A percentile compares a stretch with the other conserved stretches of the same genome.
These are phyloP conservation scores for Nicotiana attenuata DNA, from an alignment of 257 asterid genomes.

Conservation along the genomic window DNA sequence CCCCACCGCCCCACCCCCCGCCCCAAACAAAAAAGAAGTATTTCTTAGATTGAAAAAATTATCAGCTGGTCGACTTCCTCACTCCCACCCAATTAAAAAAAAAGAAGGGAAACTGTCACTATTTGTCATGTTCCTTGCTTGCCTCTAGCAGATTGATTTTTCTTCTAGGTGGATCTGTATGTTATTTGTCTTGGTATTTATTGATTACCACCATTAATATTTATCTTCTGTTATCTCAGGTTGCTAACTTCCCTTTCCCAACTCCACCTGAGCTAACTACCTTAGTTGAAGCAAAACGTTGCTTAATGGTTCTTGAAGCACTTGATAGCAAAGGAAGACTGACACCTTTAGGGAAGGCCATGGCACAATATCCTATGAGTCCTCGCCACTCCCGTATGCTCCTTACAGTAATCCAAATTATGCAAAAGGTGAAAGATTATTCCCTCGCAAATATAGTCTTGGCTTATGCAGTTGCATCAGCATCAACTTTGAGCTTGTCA, in stretches of 20 bases:
- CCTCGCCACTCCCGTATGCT: conserved; percentile 99
- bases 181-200: neutral
- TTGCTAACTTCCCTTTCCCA: conserved; percentile 87
- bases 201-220: neutral
- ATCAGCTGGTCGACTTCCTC: neutral
- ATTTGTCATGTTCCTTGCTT: neutral
- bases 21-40: neutral
- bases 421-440: conserved; percentile 35
- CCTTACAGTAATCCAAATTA: conserved; percentile 78
- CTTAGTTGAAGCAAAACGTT: conserved; percentile 74
- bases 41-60: neutral
- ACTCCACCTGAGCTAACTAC: conserved; percentile 78
- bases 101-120: neutral
- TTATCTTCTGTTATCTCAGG: conserved; percentile 39
- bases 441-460: conserved; percentile 57
- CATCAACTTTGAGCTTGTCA: conserved; percentile 81
- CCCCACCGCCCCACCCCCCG: neutral
- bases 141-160: neutral
- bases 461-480: conserved; percentile 82
- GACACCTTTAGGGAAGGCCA: conserved; percentile 82
- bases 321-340: conserved; percentile 67
- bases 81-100: neutral
- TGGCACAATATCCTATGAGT: conserved; percentile 93
- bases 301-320: conserved; percentile 86
- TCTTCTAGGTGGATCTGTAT: neutral